Evolutionary conservation across 2,329 filamentous ascomycete species (phyloP).

Genomic region (Esteya vermicola): DNA sequence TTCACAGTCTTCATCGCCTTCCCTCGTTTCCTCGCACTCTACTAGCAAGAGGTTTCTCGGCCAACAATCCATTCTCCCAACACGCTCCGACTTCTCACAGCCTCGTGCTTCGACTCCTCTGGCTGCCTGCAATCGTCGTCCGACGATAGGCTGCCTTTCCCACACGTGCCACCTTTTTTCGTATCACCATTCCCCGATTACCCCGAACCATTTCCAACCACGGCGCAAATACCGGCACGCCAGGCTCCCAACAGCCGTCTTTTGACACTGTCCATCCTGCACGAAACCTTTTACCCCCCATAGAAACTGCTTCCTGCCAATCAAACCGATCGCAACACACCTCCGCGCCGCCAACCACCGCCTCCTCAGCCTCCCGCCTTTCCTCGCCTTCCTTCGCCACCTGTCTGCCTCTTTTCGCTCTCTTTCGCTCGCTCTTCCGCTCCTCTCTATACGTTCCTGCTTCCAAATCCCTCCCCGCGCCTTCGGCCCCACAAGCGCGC

Average conservation of each 20-base stretch:
- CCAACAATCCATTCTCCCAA: no score
- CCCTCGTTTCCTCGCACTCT: no score
- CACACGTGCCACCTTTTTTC: background rate
- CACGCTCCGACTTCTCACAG: no score
- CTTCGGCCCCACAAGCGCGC: background rate
- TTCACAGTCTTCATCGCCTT: background rate
- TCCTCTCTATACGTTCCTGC: no score
- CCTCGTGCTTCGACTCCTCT: background rate
- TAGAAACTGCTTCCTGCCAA: conserved; percentile 18
- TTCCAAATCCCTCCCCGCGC: background rate
- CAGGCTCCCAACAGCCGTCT: conserved; percentile 27
- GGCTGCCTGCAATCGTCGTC: background rate
- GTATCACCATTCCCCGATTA: background rate
- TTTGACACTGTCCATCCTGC: conserved; percentile 30
- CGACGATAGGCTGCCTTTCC: background rate
- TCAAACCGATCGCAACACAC: conserved; percentile 3
- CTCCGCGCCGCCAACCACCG: no score
- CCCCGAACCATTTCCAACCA: conserved; percentile 24
- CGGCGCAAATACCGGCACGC: conserved; percentile 33
- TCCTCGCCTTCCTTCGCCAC: no score
- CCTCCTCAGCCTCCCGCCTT: no score
- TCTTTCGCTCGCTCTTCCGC: no score
- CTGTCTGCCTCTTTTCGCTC: no score
- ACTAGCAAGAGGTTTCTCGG: no score
- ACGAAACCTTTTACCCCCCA: conserved; percentile 38